These are phyloP conservation scores for Aspergillus puulaauensis DNA, from an alignment of 2,329 filamentous ascomycete genomes.

Conservation along the genomic window DNA sequence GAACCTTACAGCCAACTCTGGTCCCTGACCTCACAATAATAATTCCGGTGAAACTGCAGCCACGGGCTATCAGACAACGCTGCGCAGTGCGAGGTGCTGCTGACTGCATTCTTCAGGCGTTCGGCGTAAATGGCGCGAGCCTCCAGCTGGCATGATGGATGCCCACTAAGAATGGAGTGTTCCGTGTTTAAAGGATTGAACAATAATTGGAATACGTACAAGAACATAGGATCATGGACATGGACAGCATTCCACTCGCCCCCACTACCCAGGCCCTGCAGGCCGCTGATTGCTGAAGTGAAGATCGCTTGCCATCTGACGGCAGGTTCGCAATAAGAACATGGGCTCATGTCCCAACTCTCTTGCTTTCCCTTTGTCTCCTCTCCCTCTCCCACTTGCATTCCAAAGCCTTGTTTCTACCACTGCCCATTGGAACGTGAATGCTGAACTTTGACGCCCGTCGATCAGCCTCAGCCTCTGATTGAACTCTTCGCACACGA, in stretches of 20 bases:
- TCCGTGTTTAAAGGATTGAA: not conserved
- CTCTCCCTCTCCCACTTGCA: not conserved
- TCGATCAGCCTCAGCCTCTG: not conserved
- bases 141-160: not conserved
- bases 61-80: not conserved
- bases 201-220: not conserved
- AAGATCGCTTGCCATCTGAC: constrained; percentile 13
- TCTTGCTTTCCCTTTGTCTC: not conserved
- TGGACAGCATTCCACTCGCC: constrained; percentile 5
- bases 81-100: not conserved
- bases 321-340: constrained; percentile 8
- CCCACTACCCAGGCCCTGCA: constrained; percentile 1
- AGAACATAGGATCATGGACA: not conserved
- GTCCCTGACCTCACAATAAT: constrained; percentile 3
- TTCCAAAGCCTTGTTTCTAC: not conserved
- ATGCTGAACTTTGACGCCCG: not conserved
- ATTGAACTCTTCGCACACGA: not conserved
- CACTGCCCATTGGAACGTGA: not conserved
- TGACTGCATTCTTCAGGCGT: constrained; percentile 1
- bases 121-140: constrained; percentile 1
- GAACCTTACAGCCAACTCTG: too few species aligned
- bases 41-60: not conserved
- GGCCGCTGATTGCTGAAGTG: not conserved
- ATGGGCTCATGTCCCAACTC: constrained; percentile 1
- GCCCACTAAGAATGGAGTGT: not conserved